phyloP scores from a whole-genome alignment of 352 stramenopile species.

The Globisporangium abappressorium region DNA sequence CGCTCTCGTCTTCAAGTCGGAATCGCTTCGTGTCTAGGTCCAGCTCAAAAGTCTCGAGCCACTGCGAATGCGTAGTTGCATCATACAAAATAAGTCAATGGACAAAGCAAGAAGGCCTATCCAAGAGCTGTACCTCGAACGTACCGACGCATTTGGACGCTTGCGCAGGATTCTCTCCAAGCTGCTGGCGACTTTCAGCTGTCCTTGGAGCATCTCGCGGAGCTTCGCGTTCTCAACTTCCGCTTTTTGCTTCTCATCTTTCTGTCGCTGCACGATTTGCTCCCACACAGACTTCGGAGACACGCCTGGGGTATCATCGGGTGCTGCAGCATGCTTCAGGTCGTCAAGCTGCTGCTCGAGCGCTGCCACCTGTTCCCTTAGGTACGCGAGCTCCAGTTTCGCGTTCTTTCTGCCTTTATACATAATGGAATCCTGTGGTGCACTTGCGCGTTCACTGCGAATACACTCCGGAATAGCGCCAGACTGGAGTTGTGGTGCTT shows the following conservation, averaged over 20 bases:
- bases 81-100: neutral
- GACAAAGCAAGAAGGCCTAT: too few species aligned
- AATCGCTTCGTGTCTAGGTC: neutral
- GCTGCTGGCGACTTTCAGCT: neutral
- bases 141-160: neutral
- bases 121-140: neutral
- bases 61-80: neutral
- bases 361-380: neutral
- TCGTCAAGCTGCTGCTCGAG: neutral
- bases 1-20: neutral
- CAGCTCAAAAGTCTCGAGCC: neutral
- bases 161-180: conserved; percentile 1
- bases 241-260: neutral
- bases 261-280: neutral
- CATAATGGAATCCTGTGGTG: neutral
- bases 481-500: neutral
- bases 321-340: neutral
- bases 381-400: conserved; percentile 6
- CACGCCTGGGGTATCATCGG: neutral
- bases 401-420: neutral
- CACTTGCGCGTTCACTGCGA: too few species aligned
- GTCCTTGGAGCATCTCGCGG: conserved; percentile 2
- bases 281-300: neutral
- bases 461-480: too few species aligned
- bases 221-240: conserved; percentile 4